Base-by-base conservation (phyloP, 1,284 basidiomycete genomes). In the Inonotus hispidus region DNA sequence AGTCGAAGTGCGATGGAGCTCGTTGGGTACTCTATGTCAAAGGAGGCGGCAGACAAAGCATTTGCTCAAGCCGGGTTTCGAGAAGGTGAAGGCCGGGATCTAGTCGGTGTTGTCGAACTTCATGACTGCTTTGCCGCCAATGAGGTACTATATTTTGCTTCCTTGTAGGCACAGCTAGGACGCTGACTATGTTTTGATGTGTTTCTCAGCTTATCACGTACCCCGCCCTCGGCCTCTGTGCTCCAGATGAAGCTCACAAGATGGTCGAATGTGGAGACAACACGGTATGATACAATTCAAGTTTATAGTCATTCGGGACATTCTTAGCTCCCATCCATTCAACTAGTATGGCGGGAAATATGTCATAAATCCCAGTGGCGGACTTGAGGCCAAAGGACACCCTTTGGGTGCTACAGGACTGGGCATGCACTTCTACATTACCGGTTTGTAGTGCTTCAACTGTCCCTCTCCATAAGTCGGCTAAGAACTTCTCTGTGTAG, bases 371-470 rank as follows among this genome's bases (percentile, higher is more conserved):
- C 91, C 93, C 0, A 88, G 87, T 59, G 92, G 92, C 38, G 92
- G 92, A 0, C 79, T 95, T 35, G 91, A 94, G 71, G 89, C 90
- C 37, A 94, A 93, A 71, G 92, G 92, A 1, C 88, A 92, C 70
- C 91, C 91, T 2, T 78, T 93, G 21, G 92, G 92, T 46, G 92
- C 92, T 1, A 92, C 90, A 6, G 92, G 92, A 1, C 73, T 94
- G 16, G 92, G 89, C 38, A 93, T 93, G 90, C 88, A 92, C 70
- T 93, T 92, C 72, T 94, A 92, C 71, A 89, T 94, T 64, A 82
- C 85, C 66, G 89, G 87, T 86, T 71, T 66, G 85, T 78, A 66
- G 8, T 66, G 68, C n/a, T 2, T 43, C 29, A 6, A 2, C 27
- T 5, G 13, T 6, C 14, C 13, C 35, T 25, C 8, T 52, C n/a